These are phyloP conservation scores for Stentor coeruleus DNA, from an alignment of 73 alveolate species.

Conservation along the genomic window DNA sequence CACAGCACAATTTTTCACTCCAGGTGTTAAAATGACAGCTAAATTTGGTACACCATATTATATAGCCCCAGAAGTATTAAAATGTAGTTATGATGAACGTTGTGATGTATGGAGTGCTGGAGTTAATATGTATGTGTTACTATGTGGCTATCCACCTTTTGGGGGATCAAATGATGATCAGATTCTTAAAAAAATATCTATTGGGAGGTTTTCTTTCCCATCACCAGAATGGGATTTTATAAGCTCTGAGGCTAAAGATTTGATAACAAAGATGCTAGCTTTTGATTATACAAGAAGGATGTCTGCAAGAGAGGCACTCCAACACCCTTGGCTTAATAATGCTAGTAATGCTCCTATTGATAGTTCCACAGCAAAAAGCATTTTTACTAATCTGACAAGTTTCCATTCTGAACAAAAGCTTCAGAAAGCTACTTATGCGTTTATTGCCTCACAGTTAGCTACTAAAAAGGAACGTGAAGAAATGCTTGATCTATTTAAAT, in stretches of 20 bases:
- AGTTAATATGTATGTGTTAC: conserved; percentile 36
- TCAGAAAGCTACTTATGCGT: neutral
- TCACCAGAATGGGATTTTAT: neutral
- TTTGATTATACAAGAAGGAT: neutral
- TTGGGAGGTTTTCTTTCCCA: neutral
- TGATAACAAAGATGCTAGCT: neutral
- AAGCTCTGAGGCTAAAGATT: neutral
- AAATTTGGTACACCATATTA: conserved; percentile 34
- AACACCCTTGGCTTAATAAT: conserved; percentile 2
- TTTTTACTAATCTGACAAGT: neutral
- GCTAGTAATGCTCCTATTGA: neutral
- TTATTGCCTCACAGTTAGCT: conserved; percentile 15
- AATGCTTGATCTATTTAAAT: neutral
- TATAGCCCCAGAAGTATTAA: conserved; percentile 33
- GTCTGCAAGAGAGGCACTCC: neutral
- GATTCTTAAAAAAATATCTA: neutral
- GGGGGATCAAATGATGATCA: conserved; percentile 25
- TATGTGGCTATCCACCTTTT: conserved; percentile 51
- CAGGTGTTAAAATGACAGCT: conserved; percentile 16
- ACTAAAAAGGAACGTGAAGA: neutral
- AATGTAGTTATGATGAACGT: conserved; percentile 32
- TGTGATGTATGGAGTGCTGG: conserved; percentile 49
- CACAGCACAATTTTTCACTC: conserved; percentile 19
- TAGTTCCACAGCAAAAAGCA: neutral
- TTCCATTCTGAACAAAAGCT: neutral